Evolutionary conservation across 371 early-diverging fungal species (phyloP).

Genomic region (Fennellomyces sp.): DNA sequence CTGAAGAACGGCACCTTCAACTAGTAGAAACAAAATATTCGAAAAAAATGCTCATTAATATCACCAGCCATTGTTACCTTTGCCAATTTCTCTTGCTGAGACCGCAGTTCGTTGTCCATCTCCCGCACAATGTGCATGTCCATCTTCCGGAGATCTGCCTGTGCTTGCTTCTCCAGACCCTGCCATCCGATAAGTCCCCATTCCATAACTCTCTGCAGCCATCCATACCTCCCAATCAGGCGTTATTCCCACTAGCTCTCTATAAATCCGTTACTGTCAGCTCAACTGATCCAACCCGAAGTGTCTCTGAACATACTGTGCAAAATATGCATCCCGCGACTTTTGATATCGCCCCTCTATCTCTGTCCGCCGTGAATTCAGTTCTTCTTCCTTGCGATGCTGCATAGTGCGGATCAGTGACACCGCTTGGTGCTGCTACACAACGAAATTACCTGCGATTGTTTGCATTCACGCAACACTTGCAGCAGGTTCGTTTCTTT

Average conservation of each 20-base stretch:
- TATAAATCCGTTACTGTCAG: background rate
- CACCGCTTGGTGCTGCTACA: constrained; percentile 30
- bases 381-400: constrained; percentile 35
- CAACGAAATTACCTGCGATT: constrained; percentile 21
- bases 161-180: constrained; percentile 22
- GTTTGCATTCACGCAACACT: constrained; percentile 28
- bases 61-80: constrained; percentile 14
- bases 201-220: background rate
- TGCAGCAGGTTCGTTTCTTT: constrained; percentile 37
- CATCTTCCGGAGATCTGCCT: constrained; percentile 28
- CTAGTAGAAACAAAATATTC: constrained; percentile 11
- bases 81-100: constrained; percentile 29
- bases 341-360: constrained; percentile 26
- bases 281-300: background rate
- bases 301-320: constrained; percentile 25
- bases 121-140: constrained; percentile 36
- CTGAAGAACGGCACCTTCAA: constrained; percentile 46
- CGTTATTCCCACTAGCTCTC: background rate
- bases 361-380: constrained; percentile 32
- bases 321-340: constrained; percentile 29
- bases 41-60: background rate
- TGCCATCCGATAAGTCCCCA: background rate
- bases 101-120: constrained; percentile 32
- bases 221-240: constrained; percentile 2
- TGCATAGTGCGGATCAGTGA: constrained; percentile 21